A percentile compares a stretch with the other conserved stretches of the same genome.
Conservation (phyloP, 2,329 filamentous ascomycete species). For the Curvularia sp. region DNA sequence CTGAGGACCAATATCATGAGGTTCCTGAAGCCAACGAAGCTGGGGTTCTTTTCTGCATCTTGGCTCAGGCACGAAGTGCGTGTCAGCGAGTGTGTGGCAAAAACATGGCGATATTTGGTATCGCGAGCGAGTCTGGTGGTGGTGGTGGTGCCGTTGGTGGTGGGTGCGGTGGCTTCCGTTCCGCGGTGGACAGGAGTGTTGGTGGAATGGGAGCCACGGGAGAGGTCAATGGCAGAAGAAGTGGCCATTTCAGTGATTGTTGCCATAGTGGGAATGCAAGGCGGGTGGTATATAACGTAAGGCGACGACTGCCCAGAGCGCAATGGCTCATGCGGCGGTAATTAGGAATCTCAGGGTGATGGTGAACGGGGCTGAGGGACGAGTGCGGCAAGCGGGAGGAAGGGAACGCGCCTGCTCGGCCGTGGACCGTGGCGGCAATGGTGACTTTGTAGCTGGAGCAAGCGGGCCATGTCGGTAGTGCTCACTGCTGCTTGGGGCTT, state of each 20-base stretch:
- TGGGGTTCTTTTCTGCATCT: conserved; percentile 76
- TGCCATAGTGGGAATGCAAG: conserved; percentile 37
- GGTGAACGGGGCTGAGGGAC: conserved; percentile 20
- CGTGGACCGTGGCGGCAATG: conserved; percentile 18
- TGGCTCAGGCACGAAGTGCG: conserved; percentile 85
- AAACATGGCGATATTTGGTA: conserved; percentile 87
- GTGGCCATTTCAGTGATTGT: conserved; percentile 36
- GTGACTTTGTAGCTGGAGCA: conserved; percentile 10
- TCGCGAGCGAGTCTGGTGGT: conserved; percentile 32
- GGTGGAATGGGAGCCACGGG: conserved; percentile 29
- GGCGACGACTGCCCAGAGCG: conserved; percentile 6
- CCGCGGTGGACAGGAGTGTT: conserved; percentile 36
- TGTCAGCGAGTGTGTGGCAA: conserved; percentile 77
- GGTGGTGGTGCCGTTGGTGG: conserved; percentile 23
- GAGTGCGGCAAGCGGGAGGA: conserved; percentile 25
- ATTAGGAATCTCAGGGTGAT: conserved; percentile 8
- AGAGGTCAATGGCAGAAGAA: conserved; percentile 36
- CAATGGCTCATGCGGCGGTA: conserved; percentile 14
- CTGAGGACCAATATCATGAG: conserved; percentile 92
- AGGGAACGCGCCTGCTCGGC: conserved; percentile 32
- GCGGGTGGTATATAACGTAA: conserved; percentile 5
- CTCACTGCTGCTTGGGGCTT: conserved; percentile 14
- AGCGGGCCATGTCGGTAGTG: conserved; percentile 20
- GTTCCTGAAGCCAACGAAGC: conserved; percentile 93
- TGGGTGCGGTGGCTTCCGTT: conserved; percentile 30